These are phyloP conservation scores for Oehlia diaphana DNA, from an alignment of 192 early-diverging fungal genomes.

Conservation along the genomic window DNA sequence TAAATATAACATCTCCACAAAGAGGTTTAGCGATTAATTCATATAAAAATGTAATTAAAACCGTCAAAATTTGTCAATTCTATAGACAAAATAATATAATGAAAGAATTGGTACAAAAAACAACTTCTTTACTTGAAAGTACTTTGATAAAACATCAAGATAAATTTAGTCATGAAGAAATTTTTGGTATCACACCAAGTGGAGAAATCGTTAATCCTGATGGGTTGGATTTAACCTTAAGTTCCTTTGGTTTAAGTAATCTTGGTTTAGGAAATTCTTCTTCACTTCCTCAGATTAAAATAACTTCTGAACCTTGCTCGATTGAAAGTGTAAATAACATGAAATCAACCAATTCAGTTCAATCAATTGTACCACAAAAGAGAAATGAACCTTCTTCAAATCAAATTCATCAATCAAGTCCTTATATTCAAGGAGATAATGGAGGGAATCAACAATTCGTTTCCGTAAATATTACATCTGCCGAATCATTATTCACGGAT, in stretches of 20 bases:
- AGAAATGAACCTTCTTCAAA: neutral
- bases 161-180: neutral
- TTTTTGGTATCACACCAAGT: neutral
- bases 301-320: neutral
- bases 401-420: neutral
- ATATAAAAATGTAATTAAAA: slow-evolving; percentile 21
- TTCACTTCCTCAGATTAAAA: neutral
- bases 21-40: slow-evolving; percentile 7
- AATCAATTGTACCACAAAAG: neutral
- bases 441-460: too few relatives aligned
- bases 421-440: too few relatives aligned
- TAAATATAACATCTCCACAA: slow-evolving; percentile 13
- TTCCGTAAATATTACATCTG: neutral
- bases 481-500: neutral
- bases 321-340: neutral
- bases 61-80: slow-evolving; percentile 13
- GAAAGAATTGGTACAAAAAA: slow-evolving; percentile 23
- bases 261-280: too few relatives aligned
- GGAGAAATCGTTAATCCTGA: neutral
- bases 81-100: slow-evolving; percentile 21
- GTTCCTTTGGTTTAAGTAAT: neutral
- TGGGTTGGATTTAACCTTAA: neutral
- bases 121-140: slow-evolving; percentile 1
- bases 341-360: neutral
- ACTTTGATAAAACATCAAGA: slow-evolving; percentile 12